A percentile compares a stretch with the other conserved stretches of the same genome.
These are phyloP conservation scores for Cotoneaster glaucophyllus DNA, from an alignment of 306 rosid genomes.

Conservation along the genomic window DNA sequence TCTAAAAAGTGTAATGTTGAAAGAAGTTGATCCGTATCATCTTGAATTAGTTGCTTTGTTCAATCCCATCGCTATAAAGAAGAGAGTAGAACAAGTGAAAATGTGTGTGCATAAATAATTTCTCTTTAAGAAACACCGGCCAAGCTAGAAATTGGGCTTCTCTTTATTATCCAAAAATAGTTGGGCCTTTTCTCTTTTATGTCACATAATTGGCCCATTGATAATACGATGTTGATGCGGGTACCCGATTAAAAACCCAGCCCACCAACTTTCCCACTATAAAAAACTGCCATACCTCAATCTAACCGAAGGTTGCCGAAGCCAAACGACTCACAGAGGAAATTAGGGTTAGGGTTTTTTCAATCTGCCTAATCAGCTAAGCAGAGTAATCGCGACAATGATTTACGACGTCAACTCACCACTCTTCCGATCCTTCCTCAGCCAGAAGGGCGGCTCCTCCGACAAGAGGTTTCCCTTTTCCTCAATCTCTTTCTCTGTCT, in stretches of 20 bases:
- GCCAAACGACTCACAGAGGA: not conserved
- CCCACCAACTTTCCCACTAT: not conserved
- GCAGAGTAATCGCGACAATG: slow-evolving; percentile 31
- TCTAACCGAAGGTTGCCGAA: not conserved
- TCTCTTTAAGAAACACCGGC: not conserved
- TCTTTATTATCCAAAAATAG: not conserved
- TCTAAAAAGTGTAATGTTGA: not conserved
- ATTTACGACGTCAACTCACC: slow-evolving; percentile 97
- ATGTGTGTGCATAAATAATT: not conserved
- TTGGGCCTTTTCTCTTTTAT: not conserved
- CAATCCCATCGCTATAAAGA: too few relatives aligned
- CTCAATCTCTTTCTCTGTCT: not conserved
- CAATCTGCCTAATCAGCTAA: not conserved
- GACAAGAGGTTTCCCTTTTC: slow-evolving; percentile 63
- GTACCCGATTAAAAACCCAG: not conserved
- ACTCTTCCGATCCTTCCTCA: slow-evolving; percentile 95
- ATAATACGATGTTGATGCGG: not conserved
- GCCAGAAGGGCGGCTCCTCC: slow-evolving; percentile 95
- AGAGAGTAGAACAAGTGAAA: too few relatives aligned
- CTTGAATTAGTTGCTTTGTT: not conserved
- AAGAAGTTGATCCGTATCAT: not conserved
- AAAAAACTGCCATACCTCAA: not conserved
- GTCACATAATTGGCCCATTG: not conserved
- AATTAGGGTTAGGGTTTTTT: slow-evolving; percentile 45
- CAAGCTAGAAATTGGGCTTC: not conserved